Percentiles rank a stretch among this genome's conserved stretches.
phyloP scores from a whole-genome alignment of 2,329 filamentous ascomycete species.

The Cephalotrichum gorgonifer region DNA sequence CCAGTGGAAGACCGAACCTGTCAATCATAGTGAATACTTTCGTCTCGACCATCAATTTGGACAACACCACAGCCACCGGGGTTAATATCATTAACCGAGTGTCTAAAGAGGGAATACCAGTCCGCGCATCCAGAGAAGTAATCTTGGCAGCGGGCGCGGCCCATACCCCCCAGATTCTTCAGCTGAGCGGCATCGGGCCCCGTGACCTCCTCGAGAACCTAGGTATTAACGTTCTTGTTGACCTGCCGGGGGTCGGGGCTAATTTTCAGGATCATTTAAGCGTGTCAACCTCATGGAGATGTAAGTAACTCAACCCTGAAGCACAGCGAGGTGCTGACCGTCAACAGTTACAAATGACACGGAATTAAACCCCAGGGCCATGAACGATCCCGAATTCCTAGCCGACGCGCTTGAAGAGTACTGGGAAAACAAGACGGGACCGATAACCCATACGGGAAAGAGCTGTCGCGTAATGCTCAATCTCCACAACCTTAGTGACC shows the following conservation, averaged over 20 bases:
- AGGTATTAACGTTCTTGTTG: conserved; percentile 32
- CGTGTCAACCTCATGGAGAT: conserved; percentile 12
- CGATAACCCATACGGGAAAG: conserved; percentile 17
- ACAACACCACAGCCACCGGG: conserved; percentile 18
- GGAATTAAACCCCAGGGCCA: conserved; percentile 11
- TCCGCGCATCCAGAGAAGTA: conserved; percentile 29
- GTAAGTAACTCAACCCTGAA: neutral
- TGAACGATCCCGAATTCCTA: conserved; percentile 18
- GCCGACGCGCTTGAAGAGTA: conserved; percentile 20
- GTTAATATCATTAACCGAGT: conserved; percentile 14
- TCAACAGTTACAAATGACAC: conserved; percentile 13
- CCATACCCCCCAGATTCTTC: conserved; percentile 39
- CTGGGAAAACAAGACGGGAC: conserved; percentile 17
- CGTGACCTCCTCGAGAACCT: conserved; percentile 27
- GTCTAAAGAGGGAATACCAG: neutral
- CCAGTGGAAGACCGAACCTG: conserved; percentile 10
- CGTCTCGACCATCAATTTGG: conserved; percentile 21
- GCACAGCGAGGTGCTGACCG: neutral
- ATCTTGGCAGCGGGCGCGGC: conserved; percentile 38
- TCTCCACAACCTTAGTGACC: conserved; percentile 20
- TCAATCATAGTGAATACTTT: conserved; percentile 21
- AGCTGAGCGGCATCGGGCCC: conserved; percentile 38
- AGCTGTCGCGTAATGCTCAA: conserved; percentile 20
- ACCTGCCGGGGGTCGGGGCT: conserved; percentile 45
- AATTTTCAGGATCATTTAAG: conserved; percentile 43